These are phyloP conservation scores for Novakomyces olei DNA, from an alignment of 805 yeast species.

Conservation along the genomic window DNA sequence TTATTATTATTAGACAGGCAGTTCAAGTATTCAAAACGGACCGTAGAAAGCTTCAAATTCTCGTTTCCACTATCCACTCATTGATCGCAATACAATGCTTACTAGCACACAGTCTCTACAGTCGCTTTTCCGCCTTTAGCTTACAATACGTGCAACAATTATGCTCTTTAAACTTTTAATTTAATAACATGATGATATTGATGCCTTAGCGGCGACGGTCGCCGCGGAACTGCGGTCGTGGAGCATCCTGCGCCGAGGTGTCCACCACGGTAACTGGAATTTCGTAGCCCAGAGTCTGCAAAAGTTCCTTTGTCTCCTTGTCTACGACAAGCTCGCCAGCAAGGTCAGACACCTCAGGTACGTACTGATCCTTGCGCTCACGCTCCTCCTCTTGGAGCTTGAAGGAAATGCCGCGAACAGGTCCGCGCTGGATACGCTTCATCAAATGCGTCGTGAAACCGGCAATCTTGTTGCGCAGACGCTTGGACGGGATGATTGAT, in stretches of 20 bases:
- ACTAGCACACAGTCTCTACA: no score
- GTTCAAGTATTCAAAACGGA: no score
- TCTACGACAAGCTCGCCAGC: conserved; percentile 81
- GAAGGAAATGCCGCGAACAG: conserved; percentile 99
- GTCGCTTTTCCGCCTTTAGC: no score
- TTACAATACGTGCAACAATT: no score
- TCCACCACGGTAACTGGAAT: conserved; percentile 67
- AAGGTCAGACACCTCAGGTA: conserved; percentile 98
- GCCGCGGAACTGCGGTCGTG: conserved; percentile 1
- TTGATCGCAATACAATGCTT: no score
- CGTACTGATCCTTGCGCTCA: conserved; percentile 99
- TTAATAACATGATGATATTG: no score
- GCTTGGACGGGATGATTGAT: conserved; percentile 97
- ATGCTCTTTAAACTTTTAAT: no score
- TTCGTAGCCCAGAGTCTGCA: conserved; percentile 62
- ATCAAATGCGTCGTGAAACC: conserved; percentile 99
- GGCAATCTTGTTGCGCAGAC: conserved; percentile 99
- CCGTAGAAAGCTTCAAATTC: no score
- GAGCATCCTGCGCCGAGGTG: conserved; percentile 24
- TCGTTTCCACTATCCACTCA: no score
- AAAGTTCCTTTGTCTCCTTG: conserved; percentile 86
- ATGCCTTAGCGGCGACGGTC: conserved; percentile 4
- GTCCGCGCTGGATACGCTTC: conserved; percentile 99
- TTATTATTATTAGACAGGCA: conserved; percentile 11
- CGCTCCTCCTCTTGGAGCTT: conserved; percentile 99